These are phyloP conservation scores for Diospyros lotus DNA, from an alignment of 148 eudicot species.

Conservation along the genomic window DNA sequence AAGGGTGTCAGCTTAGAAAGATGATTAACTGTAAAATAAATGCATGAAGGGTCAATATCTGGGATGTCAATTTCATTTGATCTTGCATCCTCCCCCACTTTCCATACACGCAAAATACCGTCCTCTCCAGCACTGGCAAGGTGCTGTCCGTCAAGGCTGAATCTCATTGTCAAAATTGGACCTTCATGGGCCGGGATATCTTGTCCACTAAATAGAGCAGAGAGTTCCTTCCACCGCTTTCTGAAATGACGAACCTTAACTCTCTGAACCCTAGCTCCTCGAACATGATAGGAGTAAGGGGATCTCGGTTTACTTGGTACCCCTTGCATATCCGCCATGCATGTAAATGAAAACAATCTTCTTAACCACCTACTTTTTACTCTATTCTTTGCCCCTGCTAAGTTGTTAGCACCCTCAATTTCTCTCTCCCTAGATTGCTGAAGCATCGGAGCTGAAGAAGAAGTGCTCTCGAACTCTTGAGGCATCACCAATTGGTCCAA, in stretches of 20 bases:
- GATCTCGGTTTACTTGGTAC: slow-evolving; percentile 19
- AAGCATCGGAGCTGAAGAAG: slow-evolving; percentile 28
- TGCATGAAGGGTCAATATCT: slow-evolving; percentile 64
- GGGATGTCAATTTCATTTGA: slow-evolving; percentile 60
- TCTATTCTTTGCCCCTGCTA: slow-evolving; percentile 24
- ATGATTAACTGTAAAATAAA: slow-evolving; percentile 70
- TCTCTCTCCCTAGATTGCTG: slow-evolving; percentile 21
- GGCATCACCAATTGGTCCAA: slow-evolving; percentile 11
- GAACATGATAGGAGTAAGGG: slow-evolving; percentile 16
- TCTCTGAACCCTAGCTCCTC: slow-evolving; percentile 41
- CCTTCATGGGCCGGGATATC: slow-evolving; percentile 86
- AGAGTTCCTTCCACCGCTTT: slow-evolving; percentile 68
- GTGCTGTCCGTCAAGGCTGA: slow-evolving; percentile 74
- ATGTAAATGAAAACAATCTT: slow-evolving; percentile 44
- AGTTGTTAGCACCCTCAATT: slow-evolving; percentile 16
- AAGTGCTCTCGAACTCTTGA: slow-evolving; percentile 21
- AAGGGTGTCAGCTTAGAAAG: slow-evolving; percentile 57
- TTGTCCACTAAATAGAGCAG: slow-evolving; percentile 73
- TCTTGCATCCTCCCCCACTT: slow-evolving; percentile 71
- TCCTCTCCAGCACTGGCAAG: slow-evolving; percentile 94
- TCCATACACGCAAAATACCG: slow-evolving; percentile 75
- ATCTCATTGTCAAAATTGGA: slow-evolving; percentile 78
- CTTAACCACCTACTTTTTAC: slow-evolving; percentile 54
- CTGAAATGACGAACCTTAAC: slow-evolving; percentile 57
- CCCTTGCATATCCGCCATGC: slow-evolving; percentile 35